These are phyloP conservation scores for Lathyrus sativus DNA, from an alignment of 306 rosid species.

Conservation along the genomic window DNA sequence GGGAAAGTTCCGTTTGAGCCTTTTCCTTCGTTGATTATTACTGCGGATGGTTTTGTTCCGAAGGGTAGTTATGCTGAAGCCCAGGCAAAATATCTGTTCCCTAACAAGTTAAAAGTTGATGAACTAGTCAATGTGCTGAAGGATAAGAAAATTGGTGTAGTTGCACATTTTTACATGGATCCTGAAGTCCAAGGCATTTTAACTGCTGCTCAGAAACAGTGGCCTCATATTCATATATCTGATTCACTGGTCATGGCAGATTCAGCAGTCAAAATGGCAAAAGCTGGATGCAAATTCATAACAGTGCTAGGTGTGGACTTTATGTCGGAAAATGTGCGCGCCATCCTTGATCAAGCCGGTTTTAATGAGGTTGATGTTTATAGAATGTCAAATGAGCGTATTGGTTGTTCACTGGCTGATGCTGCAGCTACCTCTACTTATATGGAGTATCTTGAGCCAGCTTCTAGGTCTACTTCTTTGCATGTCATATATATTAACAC, in stretches of 20 bases:
- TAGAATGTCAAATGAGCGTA: constrained; percentile 87
- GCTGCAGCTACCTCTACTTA: constrained; percentile 82
- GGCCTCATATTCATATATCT: constrained; percentile 96
- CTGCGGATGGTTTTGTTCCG: constrained; percentile 68
- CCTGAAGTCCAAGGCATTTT: constrained; percentile 94
- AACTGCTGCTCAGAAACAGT: constrained; percentile 91
- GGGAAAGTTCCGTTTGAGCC: constrained; percentile 64
- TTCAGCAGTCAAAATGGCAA: constrained; percentile 83
- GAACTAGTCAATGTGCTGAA: constrained; percentile 68
- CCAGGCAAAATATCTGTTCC: constrained; percentile 86
- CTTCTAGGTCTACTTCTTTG: constrained; percentile 73
- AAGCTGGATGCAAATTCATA: constrained; percentile 82
- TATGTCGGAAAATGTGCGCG: constrained; percentile 97
- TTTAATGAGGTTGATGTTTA: constrained; percentile 80
- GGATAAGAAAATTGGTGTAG: constrained; percentile 92
- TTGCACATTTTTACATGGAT: constrained; percentile 99
- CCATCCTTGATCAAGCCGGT: constrained; percentile 99
- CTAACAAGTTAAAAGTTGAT: constrained; percentile 58
- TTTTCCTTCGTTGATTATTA: constrained; percentile 58
- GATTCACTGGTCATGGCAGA: constrained; percentile 99
- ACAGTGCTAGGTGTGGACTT: constrained; percentile 95
- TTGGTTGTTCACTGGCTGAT: constrained; percentile 95
- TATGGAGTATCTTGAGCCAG: constrained; percentile 77
- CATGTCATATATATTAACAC: constrained; percentile 94
- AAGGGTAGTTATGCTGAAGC: constrained; percentile 94